A percentile compares a stretch with the other conserved stretches of the same genome.
Evolutionary conservation across 2,329 filamentous ascomycete species (phyloP).

Genomic region (Exophiala mesophila): DNA sequence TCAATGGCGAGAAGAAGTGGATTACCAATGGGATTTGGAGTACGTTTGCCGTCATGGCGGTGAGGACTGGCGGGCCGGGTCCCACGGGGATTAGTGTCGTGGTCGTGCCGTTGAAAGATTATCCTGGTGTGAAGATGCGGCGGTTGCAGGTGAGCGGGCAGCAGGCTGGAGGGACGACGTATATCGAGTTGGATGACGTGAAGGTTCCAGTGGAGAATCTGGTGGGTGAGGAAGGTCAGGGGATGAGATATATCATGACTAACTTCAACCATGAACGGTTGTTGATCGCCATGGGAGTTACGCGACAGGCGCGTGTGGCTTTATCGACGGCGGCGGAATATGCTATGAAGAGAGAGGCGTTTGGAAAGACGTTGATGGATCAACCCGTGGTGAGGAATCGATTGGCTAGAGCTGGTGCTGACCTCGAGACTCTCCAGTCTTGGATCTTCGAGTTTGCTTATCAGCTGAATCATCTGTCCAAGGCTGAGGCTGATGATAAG

Average conservation of each 20-base stretch:
- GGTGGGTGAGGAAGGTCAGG: conserved; percentile 62
- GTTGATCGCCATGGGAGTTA: conserved; percentile 59
- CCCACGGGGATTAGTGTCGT: conserved; percentile 60
- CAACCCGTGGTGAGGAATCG: conserved; percentile 69
- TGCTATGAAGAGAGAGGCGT: conserved; percentile 60
- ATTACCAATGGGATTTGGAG: conserved; percentile 69
- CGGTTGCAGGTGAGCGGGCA: conserved; percentile 62
- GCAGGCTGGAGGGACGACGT: conserved; percentile 62
- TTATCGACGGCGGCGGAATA: conserved; percentile 58
- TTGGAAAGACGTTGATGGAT: conserved; percentile 64
- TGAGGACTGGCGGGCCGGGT: conserved; percentile 61
- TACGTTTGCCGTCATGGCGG: conserved; percentile 64
- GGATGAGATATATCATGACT: conserved; percentile 69
- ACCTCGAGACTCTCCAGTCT: conserved; percentile 64
- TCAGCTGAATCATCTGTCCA: conserved; percentile 51
- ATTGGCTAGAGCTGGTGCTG: conserved; percentile 63
- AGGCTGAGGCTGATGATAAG: conserved; percentile 39
- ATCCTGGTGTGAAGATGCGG: conserved; percentile 62
- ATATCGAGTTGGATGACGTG: conserved; percentile 70
- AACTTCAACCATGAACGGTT: conserved; percentile 78
- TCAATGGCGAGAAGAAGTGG: conserved; percentile 70
- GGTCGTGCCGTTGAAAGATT: conserved; percentile 61
- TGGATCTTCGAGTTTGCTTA: conserved; percentile 48
- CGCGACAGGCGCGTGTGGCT: conserved; percentile 58
- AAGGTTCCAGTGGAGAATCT: conserved; percentile 65